Base-by-base conservation (phyloP, 805 yeast genomes). In the Kuraishia capsulata region DNA sequence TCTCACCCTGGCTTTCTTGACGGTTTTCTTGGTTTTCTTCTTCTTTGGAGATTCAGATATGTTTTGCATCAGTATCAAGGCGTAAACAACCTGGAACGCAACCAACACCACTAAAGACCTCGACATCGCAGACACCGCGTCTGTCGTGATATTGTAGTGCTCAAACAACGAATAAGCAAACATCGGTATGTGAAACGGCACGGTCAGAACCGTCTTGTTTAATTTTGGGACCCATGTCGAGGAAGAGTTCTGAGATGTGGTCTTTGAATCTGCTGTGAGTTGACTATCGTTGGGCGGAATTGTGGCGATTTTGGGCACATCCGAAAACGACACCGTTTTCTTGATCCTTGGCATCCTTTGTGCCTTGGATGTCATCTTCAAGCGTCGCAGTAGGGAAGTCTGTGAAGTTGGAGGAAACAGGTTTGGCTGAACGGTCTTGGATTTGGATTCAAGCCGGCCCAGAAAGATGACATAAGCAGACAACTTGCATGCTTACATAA, bases 11-110 rank as follows among this genome's bases (percentile, higher is more conserved):
- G 47, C 50, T 4, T 44, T 39, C 25, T 44, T 47, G 40, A 56
- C 49, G 34, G 47, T 51, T 4, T 44, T 39, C 25, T 44, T 47
- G 40, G 57, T 66, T 30, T 53, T 35, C 10, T 51, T 49, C 41
- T 52, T 57, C 20, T 51, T 53, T 16, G 60, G 61, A 39, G 60
- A 59, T 20, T 57, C 52, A 8, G 59, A 53, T 17, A 52, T 45
- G 23, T 47, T 48, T 40, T 62, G 62, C 40, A 61, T 50, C 32
- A 62, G 55, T 13, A 59, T 47, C 13, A 56, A 44, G 24, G 64
- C 51, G 39, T 64, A 65, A 3, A 50, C 39, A n/a, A 58, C 38
- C 40, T 67, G 73, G 5, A 54, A 33, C 3, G 62, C 64, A 5
- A 64, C 44, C 16, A 52, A 24, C 3, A 64, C 57, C 14, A 54